These are phyloP conservation scores for Prunus salicina DNA, from an alignment of 306 rosid species.

Conservation along the genomic window DNA sequence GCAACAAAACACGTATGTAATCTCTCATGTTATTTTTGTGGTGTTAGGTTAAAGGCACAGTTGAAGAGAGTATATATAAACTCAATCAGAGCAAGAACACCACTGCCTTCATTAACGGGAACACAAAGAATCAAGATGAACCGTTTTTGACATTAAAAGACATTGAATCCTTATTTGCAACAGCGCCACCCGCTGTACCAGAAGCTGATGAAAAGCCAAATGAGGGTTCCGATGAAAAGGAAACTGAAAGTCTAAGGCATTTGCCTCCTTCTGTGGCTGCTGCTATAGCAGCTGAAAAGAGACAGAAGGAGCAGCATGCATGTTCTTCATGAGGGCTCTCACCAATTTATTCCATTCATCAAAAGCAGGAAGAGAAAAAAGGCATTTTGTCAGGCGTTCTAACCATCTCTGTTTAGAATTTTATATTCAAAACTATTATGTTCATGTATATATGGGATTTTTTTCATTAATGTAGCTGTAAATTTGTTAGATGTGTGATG, in stretches of 20 bases:
- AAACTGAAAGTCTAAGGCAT: slow-evolving; percentile 46
- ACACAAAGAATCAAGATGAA: slow-evolving; percentile 79
- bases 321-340: slow-evolving; percentile 19
- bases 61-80: slow-evolving; percentile 85
- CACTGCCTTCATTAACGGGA: slow-evolving; percentile 67
- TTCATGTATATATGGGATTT: slow-evolving; percentile 1
- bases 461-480: not conserved
- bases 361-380: not conserved
- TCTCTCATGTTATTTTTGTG: not conserved
- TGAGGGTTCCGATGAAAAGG: slow-evolving; percentile 37
- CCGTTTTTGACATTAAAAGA: slow-evolving; percentile 78
- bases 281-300: slow-evolving; percentile 83
- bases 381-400: slow-evolving; percentile 17
- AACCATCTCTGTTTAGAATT: not conserved
- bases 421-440: not conserved
- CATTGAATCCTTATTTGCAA: slow-evolving; percentile 62
- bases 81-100: slow-evolving; percentile 69
- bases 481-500: not conserved
- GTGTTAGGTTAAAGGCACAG: slow-evolving; percentile 76
- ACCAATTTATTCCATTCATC: not conserved
- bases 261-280: slow-evolving; percentile 87
- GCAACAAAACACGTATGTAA: not conserved
- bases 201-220: slow-evolving; percentile 46
- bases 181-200: slow-evolving; percentile 35
- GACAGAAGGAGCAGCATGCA: slow-evolving; percentile 53